Percentiles rank a stretch among this genome's conserved stretches.
phyloP scores from a whole-genome alignment of 306 rosid species.

The Inga oerstediana region DNA sequence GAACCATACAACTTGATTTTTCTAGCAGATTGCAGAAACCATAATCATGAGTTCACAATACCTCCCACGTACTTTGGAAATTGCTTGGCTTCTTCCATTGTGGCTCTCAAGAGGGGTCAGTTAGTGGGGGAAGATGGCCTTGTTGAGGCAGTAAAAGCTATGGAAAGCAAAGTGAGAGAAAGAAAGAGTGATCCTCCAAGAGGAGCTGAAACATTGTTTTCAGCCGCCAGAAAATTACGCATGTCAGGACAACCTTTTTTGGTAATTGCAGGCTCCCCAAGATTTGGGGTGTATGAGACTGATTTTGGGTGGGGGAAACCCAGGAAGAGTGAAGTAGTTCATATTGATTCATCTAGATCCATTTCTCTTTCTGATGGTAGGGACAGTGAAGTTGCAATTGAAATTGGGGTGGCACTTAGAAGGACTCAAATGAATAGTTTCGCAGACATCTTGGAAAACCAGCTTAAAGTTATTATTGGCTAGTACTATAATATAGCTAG shows the following conservation, averaged over 20 bases:
- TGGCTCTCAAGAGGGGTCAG: not conserved
- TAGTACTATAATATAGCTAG: too few relatives aligned
- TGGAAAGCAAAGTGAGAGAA: slow-evolving; percentile 22
- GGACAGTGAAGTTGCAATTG: slow-evolving; percentile 22
- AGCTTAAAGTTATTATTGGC: not conserved
- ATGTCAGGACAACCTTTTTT: not conserved
- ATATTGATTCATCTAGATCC: slow-evolving; percentile 5
- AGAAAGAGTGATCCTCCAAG: not conserved
- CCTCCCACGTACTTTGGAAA: slow-evolving; percentile 43
- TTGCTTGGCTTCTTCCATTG: not conserved
- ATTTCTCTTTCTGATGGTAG: slow-evolving; percentile 24
- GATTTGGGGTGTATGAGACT: slow-evolving; percentile 23
- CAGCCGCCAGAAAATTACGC: not conserved
- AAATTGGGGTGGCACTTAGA: slow-evolving; percentile 27
- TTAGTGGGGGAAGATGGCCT: slow-evolving; percentile 32
- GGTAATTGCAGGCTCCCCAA: slow-evolving; percentile 22
- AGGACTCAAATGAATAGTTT: not conserved
- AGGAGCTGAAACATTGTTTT: not conserved
- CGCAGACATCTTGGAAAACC: not conserved
- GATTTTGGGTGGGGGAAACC: slow-evolving; percentile 49
- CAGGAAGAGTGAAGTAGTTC: slow-evolving; percentile 28
- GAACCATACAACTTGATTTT: slow-evolving; percentile 27
- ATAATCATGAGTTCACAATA: slow-evolving; percentile 20
- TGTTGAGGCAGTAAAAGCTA: slow-evolving; percentile 28
- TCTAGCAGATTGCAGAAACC: slow-evolving; percentile 51